Percentiles rank a stretch among this genome's conserved stretches.
Evolutionary conservation across 495 filamentous ascomycete genomes (phyloP).

Genomic region (Extremus antarcticus): DNA sequence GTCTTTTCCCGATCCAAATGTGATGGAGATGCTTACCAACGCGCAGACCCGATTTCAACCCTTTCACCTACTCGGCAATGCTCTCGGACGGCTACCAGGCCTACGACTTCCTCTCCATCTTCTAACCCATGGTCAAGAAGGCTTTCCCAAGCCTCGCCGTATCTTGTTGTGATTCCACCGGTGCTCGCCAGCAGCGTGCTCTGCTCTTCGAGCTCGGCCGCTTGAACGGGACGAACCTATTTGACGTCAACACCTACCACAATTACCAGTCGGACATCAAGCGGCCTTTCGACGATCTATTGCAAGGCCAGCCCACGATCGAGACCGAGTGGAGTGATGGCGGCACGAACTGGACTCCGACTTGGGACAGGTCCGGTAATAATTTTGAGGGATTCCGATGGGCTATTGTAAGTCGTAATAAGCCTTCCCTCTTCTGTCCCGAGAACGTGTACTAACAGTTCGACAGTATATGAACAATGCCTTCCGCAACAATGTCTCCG

Average conservation of each 20-base stretch:
- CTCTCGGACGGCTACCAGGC: constrained; percentile 16
- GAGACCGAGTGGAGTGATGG: constrained; percentile 20
- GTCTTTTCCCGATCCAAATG: background rate
- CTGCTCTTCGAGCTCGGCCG: constrained; percentile 17
- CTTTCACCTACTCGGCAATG: constrained; percentile 18
- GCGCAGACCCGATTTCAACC: constrained; percentile 16
- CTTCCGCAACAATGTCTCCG: constrained; percentile 16
- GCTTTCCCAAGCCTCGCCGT: constrained; percentile 14
- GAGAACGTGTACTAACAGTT: no score
- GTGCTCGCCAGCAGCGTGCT: constrained; percentile 16
- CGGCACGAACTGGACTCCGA: constrained; percentile 5
- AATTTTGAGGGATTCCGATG: constrained; percentile 20
- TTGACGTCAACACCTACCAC: constrained; percentile 20
- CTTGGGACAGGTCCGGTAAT: constrained; percentile 15
- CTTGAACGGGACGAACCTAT: constrained; percentile 9
- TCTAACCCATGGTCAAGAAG: constrained; percentile 15
- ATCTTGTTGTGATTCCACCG: constrained; percentile 16
- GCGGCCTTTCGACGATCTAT: constrained; percentile 12
- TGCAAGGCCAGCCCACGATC: constrained; percentile 15
- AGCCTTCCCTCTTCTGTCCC: background rate
- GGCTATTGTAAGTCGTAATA: constrained; percentile 5
- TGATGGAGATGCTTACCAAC: background rate
- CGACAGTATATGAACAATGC: constrained; percentile 16
- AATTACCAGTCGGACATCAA: constrained; percentile 21
- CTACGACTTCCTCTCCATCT: constrained; percentile 16